These are phyloP conservation scores for Ustilago tritici DNA, from an alignment of 1,284 basidiomycete genomes.

Conservation along the genomic window DNA sequence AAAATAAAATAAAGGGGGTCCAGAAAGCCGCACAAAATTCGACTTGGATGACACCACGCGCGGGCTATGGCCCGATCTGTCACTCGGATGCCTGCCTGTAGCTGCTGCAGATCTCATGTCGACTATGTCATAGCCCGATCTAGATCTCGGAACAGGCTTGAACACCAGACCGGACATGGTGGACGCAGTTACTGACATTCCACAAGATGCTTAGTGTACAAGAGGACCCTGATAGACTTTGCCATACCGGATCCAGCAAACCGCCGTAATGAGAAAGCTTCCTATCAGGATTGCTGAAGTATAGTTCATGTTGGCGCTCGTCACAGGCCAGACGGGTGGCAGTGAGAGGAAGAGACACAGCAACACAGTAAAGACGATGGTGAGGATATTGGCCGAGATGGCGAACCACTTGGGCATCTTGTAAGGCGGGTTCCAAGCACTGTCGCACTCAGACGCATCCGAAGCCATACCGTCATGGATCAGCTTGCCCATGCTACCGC, in stretches of 20 bases:
- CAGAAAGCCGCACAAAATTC: not conserved
- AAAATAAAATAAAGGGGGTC: not conserved
- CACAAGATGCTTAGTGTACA: conserved; percentile 14
- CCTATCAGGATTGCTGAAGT: conserved; percentile 24
- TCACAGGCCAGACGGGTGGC: conserved; percentile 35
- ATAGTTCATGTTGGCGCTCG: conserved; percentile 38
- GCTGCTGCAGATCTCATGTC: not conserved
- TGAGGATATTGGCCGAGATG: conserved; percentile 26
- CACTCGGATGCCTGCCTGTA: not conserved
- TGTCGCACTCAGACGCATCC: conserved; percentile 7
- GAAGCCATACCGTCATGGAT: not conserved
- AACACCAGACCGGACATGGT: not conserved
- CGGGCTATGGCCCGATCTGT: not conserved
- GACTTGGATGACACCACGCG: conserved; percentile 3
- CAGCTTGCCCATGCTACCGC: conserved; percentile 5
- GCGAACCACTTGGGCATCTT: conserved; percentile 22
- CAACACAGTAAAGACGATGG: conserved; percentile 31
- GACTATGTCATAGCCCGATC: not conserved
- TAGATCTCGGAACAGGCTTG: not conserved
- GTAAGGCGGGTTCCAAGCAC: conserved; percentile 28
- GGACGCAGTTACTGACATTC: not conserved
- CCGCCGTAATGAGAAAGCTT: conserved; percentile 18
- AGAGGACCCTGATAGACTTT: conserved; percentile 22
- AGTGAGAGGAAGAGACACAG: conserved; percentile 36
- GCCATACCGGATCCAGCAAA: conserved; percentile 15